Percentiles rank a stretch among this genome's conserved stretches.
Evolutionary conservation across 139 green algal species (phyloP).

Genomic region (Micromonas pusilla): DNA sequence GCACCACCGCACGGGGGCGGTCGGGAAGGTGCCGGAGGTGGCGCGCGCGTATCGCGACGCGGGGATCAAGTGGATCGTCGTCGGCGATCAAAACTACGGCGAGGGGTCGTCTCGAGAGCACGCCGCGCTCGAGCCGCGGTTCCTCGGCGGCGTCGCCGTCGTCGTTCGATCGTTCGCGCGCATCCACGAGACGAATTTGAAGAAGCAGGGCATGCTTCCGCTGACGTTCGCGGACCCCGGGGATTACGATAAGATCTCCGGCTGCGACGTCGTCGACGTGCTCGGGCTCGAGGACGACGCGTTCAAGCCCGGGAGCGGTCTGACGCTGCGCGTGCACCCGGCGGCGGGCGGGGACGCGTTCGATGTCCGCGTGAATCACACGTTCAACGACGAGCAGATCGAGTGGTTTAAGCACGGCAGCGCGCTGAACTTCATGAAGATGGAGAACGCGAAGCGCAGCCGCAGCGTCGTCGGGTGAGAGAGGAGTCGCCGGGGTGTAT

Average conservation of each 20-base stretch:
- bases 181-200: slow-evolving; percentile 15
- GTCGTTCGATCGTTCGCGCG: background rate
- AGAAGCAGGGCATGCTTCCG: slow-evolving; percentile 18
- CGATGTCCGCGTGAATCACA: background rate
- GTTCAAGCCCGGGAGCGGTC: background rate
- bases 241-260: slow-evolving; percentile 6
- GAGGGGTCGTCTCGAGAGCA: slow-evolving; percentile 1
- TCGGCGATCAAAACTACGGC: slow-evolving; percentile 12
- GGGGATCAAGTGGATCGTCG: background rate
- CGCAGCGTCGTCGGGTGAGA: background rate
- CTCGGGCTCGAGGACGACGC: slow-evolving; percentile 2
- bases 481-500: too few species aligned
- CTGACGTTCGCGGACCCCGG: background rate
- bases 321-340: background rate
- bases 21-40: slow-evolving; percentile 4
- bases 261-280: background rate
- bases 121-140: slow-evolving; percentile 8
- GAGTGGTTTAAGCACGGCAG: background rate
- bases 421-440: slow-evolving; percentile 12
- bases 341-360: background rate
- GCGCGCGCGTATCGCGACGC: background rate
- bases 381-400: slow-evolving; percentile 12
- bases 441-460: background rate
- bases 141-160: slow-evolving; percentile 1
- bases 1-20: background rate